A percentile compares a stretch with the other conserved stretches of the same genome.
These are phyloP conservation scores for Naganishia sp. DNA, from an alignment of 1,284 basidiomycete genomes.

Conservation along the genomic window DNA sequence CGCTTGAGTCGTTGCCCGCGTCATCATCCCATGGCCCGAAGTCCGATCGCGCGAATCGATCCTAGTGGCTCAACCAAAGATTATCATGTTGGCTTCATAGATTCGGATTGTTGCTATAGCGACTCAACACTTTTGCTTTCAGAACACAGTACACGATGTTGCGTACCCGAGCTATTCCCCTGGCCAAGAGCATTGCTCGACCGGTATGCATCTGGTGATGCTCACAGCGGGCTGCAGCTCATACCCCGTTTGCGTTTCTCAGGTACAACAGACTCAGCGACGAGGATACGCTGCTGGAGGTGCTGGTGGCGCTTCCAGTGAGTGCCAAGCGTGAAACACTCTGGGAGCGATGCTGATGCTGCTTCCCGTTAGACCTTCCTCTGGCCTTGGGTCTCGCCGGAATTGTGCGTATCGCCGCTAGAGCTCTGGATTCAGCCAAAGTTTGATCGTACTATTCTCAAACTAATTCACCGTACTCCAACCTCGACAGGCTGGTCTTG, in stretches of 20 bases:
- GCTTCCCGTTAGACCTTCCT: slow-evolving; percentile 39
- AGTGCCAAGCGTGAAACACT: slow-evolving; percentile 1
- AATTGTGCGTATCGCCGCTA: slow-evolving; percentile 37
- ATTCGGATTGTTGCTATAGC: neutral
- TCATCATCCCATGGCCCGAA: neutral
- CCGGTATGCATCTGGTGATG: slow-evolving; percentile 13
- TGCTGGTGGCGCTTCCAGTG: slow-evolving; percentile 34
- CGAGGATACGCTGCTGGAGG: slow-evolving; percentile 35
- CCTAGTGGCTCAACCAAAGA: neutral
- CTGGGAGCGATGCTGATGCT: neutral
- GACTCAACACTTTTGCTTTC: neutral
- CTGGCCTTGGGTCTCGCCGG: slow-evolving; percentile 43
- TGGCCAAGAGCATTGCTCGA: slow-evolving; percentile 30
- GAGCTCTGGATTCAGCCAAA: neutral
- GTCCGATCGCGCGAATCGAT: slow-evolving; percentile 15
- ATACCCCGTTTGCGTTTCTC: neutral
- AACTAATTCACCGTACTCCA: neutral
- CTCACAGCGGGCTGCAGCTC: neutral
- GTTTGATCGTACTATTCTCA: neutral
- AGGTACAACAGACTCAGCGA: slow-evolving; percentile 27
- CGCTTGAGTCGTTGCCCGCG: neutral
- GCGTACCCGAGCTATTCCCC: slow-evolving; percentile 29
- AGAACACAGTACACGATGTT: slow-evolving; percentile 20
- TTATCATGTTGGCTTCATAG: neutral
- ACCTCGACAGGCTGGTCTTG: slow-evolving; percentile 40